These are phyloP conservation scores for Harringtonia aguacate DNA, from an alignment of 2,329 filamentous ascomycete species.

Conservation along the genomic window DNA sequence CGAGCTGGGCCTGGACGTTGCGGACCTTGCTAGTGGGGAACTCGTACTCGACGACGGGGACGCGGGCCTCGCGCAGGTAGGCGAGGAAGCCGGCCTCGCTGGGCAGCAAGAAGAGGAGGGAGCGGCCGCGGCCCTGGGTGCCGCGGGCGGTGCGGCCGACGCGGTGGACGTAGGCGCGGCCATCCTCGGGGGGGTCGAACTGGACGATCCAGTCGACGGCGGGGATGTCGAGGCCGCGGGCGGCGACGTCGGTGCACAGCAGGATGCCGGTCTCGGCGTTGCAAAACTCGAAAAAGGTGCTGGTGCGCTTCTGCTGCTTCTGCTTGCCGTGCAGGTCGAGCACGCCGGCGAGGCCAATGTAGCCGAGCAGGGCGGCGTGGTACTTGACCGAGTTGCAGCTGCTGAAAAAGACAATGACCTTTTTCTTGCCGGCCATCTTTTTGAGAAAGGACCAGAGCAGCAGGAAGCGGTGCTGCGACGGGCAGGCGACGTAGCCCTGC, in stretches of 20 bases:
- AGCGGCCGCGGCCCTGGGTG: constrained; percentile 71
- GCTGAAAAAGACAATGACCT: constrained; percentile 94
- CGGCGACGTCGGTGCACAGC: constrained; percentile 94
- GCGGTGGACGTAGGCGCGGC: constrained; percentile 86
- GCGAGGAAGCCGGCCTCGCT: constrained; percentile 86
- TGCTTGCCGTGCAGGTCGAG: constrained; percentile 87
- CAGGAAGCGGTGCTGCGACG: constrained; percentile 86
- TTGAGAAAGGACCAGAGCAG: constrained; percentile 92
- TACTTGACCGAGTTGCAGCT: constrained; percentile 93
- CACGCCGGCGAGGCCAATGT: constrained; percentile 70
- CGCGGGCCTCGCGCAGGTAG: constrained; percentile 81
- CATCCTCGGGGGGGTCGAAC: constrained; percentile 88
- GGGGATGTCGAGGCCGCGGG: constrained; percentile 86
- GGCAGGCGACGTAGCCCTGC: constrained; percentile 91
- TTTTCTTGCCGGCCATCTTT: constrained; percentile 88
- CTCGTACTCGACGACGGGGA: constrained; percentile 93
- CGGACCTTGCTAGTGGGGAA: constrained; percentile 87
- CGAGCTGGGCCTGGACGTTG: constrained; percentile 81
- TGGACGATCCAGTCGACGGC: constrained; percentile 95
- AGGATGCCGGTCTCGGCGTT: constrained; percentile 70
- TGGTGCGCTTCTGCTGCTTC: constrained; percentile 92
- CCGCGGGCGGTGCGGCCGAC: constrained; percentile 91
- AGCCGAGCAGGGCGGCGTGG: constrained; percentile 90
- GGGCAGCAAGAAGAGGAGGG: constrained; percentile 87
- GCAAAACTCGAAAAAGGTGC: constrained; percentile 93